These are phyloP conservation scores for Penicillium herquei DNA, from an alignment of 495 filamentous ascomycete genomes.

Conservation along the genomic window DNA sequence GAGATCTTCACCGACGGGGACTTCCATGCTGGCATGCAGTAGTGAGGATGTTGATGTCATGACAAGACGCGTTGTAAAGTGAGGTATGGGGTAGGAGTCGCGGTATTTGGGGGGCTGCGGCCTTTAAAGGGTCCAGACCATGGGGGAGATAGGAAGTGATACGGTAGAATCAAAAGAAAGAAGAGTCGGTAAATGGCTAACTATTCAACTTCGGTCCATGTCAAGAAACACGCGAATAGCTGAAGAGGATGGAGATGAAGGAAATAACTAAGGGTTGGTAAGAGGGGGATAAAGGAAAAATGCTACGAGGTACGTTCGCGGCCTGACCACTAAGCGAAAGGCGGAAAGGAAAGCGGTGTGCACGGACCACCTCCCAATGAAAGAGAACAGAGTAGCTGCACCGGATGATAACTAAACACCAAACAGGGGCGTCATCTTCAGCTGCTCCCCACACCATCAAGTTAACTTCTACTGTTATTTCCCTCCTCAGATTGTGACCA, in stretches of 20 bases:
- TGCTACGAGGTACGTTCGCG: conserved; percentile 1
- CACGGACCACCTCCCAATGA: conserved; percentile 36
- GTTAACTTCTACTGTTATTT: background rate
- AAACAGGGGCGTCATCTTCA: conserved; percentile 13
- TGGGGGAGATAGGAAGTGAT: background rate
- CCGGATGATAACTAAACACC: conserved; percentile 30
- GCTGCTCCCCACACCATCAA: background rate
- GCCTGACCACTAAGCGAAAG: conserved; percentile 40
- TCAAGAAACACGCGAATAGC: background rate
- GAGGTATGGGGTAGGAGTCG: conserved; percentile 13
- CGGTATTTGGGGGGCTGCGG: conserved; percentile 20
- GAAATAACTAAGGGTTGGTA: conserved; percentile 9
- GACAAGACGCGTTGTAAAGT: conserved; percentile 22
- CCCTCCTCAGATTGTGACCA: conserved; percentile 3
- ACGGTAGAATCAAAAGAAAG: background rate
- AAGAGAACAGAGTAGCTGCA: conserved; percentile 50
- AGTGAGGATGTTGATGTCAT: conserved; percentile 41
- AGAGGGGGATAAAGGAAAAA: conserved; percentile 15
- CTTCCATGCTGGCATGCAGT: conserved; percentile 39
- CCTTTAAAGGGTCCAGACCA: background rate
- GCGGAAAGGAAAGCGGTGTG: conserved; percentile 18
- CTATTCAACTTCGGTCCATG: background rate
- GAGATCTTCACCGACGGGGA: conserved; percentile 48
- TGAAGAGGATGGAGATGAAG: background rate
- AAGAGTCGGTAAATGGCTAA: too few relatives aligned